phyloP scores from a whole-genome alignment of 768 basidiomycete genomes.

The Lentinula edodes region DNA sequence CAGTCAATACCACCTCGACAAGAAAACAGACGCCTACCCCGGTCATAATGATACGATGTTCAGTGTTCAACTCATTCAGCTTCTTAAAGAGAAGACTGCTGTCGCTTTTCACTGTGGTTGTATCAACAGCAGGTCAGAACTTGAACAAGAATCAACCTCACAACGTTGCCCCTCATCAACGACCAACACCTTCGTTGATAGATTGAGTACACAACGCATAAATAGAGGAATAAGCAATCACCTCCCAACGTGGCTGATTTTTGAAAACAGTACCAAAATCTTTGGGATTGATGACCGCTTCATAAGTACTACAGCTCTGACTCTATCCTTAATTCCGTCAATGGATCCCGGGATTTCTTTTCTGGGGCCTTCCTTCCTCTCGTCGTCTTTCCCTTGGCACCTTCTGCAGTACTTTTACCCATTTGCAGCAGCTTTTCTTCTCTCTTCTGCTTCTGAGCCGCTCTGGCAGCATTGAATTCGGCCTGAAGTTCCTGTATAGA shows the following conservation, averaged over 20 bases:
- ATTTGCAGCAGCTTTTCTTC: conserved; percentile 13
- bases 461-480: conserved; percentile 28
- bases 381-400: neutral
- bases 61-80: conserved; percentile 69
- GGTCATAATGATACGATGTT: conserved; percentile 86
- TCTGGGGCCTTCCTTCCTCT: conserved; percentile 5
- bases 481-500: conserved; percentile 33
- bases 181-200: conserved; percentile 55
- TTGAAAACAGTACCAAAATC: conserved; percentile 78
- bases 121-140: conserved; percentile 3
- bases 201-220: neutral
- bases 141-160: conserved; percentile 34
- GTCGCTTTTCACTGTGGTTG: conserved; percentile 73
- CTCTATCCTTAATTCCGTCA: conserved; percentile 80
- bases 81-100: conserved; percentile 74
- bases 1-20: neutral
- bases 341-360: conserved; percentile 41
- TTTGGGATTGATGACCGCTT: conserved; percentile 62
- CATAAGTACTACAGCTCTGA: conserved; percentile 90
- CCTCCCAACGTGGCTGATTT: conserved; percentile 85
- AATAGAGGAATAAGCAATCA: conserved; percentile 14
- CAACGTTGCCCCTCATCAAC: conserved; percentile 91
- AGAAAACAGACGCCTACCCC: conserved; percentile 43
- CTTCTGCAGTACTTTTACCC: neutral
- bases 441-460: conserved; percentile 19